phyloP scores from a whole-genome alignment of 257 asterid species.

The Capsicum chinense region DNA sequence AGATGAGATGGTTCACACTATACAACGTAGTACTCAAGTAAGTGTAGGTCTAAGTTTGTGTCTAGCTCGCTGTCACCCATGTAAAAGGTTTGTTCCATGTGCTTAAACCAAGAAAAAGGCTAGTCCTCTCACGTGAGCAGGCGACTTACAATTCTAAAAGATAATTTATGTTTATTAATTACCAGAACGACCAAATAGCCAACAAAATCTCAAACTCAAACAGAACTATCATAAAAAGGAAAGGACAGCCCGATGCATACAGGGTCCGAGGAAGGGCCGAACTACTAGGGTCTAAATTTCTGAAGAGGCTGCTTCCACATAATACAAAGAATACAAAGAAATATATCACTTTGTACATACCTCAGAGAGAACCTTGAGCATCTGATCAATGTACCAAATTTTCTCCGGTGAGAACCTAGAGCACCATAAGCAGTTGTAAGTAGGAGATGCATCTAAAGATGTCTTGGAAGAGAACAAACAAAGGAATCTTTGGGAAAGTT shows the following conservation, averaged over 20 bases:
- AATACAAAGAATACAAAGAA: conserved; percentile 35
- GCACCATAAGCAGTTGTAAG: conserved; percentile 45
- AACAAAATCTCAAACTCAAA: conserved; percentile 24
- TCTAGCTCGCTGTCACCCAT: background rate
- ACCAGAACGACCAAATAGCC: conserved; percentile 26
- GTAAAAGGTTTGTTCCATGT: background rate
- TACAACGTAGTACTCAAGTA: background rate
- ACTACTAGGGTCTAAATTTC: background rate
- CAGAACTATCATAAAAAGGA: background rate
- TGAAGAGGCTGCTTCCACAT: background rate
- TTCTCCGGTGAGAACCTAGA: conserved; percentile 92
- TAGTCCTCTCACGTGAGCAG: background rate
- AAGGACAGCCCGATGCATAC: background rate
- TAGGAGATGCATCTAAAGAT: conserved; percentile 39
- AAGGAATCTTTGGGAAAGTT: conserved; percentile 18
- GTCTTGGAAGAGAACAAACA: conserved; percentile 26
- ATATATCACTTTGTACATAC: conserved; percentile 47
- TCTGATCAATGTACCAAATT: conserved; percentile 92
- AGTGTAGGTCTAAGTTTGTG: background rate
- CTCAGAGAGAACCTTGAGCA: conserved; percentile 94
- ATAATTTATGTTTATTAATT: background rate
- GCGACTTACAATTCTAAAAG: background rate
- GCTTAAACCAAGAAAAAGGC: conserved; percentile 16
- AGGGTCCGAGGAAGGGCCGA: background rate
- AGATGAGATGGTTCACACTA: background rate